Percentiles rank a stretch among this genome's conserved stretches.
These are phyloP conservation scores for Talaromyces ruber DNA, from an alignment of 495 filamentous ascomycete genomes.

Conservation along the genomic window DNA sequence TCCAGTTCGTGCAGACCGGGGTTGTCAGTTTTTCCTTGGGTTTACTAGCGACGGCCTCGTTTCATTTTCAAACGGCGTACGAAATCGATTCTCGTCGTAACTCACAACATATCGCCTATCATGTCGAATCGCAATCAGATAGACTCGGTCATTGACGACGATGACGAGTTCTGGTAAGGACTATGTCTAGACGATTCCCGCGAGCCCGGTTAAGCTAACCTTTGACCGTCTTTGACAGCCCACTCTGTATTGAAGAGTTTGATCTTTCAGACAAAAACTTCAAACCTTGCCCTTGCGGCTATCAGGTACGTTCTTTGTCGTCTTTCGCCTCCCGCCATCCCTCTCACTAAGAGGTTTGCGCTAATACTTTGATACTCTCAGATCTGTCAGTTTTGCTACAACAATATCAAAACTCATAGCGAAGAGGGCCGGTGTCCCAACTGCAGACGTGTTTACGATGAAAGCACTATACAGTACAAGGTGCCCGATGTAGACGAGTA, in stretches of 20 bases:
- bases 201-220: background rate
- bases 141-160: slow-evolving; percentile 95
- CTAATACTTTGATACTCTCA: slow-evolving; percentile 25
- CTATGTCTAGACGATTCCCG: background rate
- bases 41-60: background rate
- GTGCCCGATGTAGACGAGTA: slow-evolving; percentile 90
- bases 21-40: background rate
- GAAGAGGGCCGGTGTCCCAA: slow-evolving; percentile 95
- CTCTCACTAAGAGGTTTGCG: background rate
- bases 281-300: slow-evolving; percentile 94
- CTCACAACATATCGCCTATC: slow-evolving; percentile 19
- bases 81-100: slow-evolving; percentile 13
- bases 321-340: background rate
- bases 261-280: slow-evolving; percentile 97
- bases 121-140: slow-evolving; percentile 65
- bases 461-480: slow-evolving; percentile 94
- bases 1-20: background rate
- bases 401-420: slow-evolving; percentile 88
- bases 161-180: slow-evolving; percentile 83
- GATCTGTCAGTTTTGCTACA: slow-evolving; percentile 99
- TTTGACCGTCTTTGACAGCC: slow-evolving; percentile 41
- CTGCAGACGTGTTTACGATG: slow-evolving; percentile 89
- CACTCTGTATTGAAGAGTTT: slow-evolving; percentile 98
- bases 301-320: slow-evolving; percentile 59
- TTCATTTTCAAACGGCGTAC: background rate